Conservation (phyloP, 164 flowering plant species). For the Piper longum region DNA sequence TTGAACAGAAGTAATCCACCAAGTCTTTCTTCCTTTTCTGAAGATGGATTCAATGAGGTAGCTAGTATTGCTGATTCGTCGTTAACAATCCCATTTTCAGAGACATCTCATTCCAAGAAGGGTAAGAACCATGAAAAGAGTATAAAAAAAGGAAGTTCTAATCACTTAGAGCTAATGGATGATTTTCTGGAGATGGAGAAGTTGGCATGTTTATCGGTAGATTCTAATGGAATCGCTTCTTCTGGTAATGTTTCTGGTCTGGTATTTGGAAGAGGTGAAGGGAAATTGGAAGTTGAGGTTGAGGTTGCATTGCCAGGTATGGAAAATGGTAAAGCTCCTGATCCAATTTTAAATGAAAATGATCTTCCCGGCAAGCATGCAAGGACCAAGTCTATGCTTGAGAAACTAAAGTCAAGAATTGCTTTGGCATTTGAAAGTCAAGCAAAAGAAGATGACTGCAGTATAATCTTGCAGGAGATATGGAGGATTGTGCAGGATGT, state of each 20-base stretch:
- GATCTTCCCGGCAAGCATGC: conserved; percentile 2
- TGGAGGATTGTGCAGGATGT: conserved; percentile 34
- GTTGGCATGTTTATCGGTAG: conserved; percentile 50
- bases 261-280: neutral
- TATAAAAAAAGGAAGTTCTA: conserved; percentile 33
- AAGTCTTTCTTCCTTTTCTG: conserved; percentile 79
- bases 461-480: conserved; percentile 36
- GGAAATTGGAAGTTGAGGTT: neutral
- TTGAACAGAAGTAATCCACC: conserved; percentile 38
- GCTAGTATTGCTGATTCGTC: conserved; percentile 73
- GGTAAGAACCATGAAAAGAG: conserved; percentile 36
- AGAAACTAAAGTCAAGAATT: conserved; percentile 17
- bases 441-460: conserved; percentile 12
- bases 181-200: conserved; percentile 99
- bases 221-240: conserved; percentile 30
- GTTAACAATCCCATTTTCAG: conserved; percentile 43
- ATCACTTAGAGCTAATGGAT: conserved; percentile 72
- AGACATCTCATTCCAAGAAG: conserved; percentile 34
- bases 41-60: conserved; percentile 75
- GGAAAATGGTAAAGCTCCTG: neutral
- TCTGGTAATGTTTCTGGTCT: neutral
- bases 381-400: conserved; percentile 3
- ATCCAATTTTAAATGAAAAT: conserved; percentile 1
- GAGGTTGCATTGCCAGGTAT: neutral
- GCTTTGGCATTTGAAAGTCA: conserved; percentile 16